These are phyloP conservation scores for Rhynchospora pubera DNA, from an alignment of 176 grass and related monocot genomes.

Conservation along the genomic window DNA sequence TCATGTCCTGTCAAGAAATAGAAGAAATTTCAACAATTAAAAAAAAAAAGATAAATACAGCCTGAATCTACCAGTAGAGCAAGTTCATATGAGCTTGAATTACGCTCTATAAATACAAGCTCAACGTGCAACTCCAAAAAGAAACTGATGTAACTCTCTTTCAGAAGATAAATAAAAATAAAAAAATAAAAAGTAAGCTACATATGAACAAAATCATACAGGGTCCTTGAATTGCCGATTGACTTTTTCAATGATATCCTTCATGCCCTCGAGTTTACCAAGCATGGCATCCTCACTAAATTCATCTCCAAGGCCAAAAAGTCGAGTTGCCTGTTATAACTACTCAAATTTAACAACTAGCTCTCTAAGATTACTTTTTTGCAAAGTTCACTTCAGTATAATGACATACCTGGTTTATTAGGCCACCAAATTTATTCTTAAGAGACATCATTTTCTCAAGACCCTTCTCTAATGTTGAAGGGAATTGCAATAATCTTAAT, in stretches of 20 bases:
- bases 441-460: conserved; percentile 90
- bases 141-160: not conserved
- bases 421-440: conserved; percentile 91
- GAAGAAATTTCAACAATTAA: conserved; percentile 4
- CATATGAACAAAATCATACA: conserved; percentile 43
- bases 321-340: conserved; percentile 60
- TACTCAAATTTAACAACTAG: not conserved
- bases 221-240: conserved; percentile 99
- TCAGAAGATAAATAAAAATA: not conserved
- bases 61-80: not conserved
- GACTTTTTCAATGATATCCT: conserved; percentile 96
- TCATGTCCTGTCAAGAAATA: conserved; percentile 68
- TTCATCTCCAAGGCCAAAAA: conserved; percentile 98
- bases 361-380: not conserved
- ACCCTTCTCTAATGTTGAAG: conserved; percentile 95
- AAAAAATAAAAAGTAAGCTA: not conserved
- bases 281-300: conserved; percentile 95
- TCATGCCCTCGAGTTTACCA: conserved; percentile 93
- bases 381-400: conserved; percentile 17
- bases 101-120: not conserved
- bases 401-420: conserved; percentile 80
- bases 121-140: not conserved
- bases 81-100: not conserved
- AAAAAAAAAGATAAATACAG: not conserved
- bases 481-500: conserved; percentile 87